Percentiles rank a stretch among this genome's conserved stretches.
These are phyloP conservation scores for Tolypocladium tundrense DNA, from an alignment of 2,329 filamentous ascomycete genomes.

Conservation along the genomic window DNA sequence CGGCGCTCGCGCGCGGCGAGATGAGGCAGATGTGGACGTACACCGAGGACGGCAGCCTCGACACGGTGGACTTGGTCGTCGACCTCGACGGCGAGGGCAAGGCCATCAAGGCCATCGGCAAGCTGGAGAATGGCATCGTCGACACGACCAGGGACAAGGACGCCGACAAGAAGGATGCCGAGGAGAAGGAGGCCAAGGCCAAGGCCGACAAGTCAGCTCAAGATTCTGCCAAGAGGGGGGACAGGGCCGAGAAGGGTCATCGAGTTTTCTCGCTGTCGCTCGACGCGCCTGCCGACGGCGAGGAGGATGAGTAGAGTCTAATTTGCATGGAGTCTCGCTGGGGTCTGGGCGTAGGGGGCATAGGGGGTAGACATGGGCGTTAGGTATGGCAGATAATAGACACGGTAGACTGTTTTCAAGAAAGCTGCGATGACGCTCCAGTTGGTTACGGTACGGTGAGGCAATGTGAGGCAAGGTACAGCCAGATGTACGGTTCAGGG, in stretches of 20 bases:
- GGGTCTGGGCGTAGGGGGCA: not conserved
- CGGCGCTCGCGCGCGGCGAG: slow-evolving; percentile 62
- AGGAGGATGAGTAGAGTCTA: slow-evolving; percentile 3
- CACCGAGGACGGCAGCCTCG: slow-evolving; percentile 58
- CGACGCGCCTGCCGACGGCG: slow-evolving; percentile 14
- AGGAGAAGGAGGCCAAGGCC: slow-evolving; percentile 7
- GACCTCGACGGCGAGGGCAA: slow-evolving; percentile 41
- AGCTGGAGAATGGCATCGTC: slow-evolving; percentile 25
- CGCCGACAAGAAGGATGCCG: slow-evolving; percentile 7
- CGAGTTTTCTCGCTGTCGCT: slow-evolving; percentile 23
- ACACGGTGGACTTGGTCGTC: slow-evolving; percentile 43
- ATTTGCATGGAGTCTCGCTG: too few species aligned
- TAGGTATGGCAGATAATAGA: not conserved
- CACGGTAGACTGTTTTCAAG: not conserved
- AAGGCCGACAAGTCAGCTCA: not conserved
- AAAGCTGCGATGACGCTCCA: not conserved
- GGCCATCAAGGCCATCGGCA: slow-evolving; percentile 28
- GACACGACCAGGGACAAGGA: slow-evolving; percentile 20
- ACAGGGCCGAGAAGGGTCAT: slow-evolving; percentile 12
- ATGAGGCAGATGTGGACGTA: slow-evolving; percentile 69
- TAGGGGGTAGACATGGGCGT: not conserved
- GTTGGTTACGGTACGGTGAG: too few species aligned
- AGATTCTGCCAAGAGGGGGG: slow-evolving; percentile 5
- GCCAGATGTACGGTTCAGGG: too few species aligned
- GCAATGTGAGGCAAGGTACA: too few species aligned